Base-by-base conservation (phyloP, 1,139 yeast species). In the Diutina scorzettiae region DNA sequence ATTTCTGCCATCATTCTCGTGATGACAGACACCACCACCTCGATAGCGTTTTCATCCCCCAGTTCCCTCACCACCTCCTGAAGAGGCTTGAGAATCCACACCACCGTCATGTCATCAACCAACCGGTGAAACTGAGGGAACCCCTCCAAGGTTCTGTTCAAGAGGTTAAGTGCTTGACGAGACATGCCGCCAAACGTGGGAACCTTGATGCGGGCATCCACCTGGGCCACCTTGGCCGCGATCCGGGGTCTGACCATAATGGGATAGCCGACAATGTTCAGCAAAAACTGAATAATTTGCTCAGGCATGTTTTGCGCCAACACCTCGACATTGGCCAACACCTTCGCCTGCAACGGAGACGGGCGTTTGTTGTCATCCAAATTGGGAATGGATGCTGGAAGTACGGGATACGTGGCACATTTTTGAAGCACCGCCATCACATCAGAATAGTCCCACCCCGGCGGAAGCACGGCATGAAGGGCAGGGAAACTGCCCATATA, bases 181-280 rank as follows among this genome's bases (percentile, higher is more conserved):
- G 91, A 73, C 2, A 81, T 60, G 0, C 86, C 77, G 31, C 78
- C 69, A 53, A 81, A 86, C 0, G 86, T 71, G 1, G 95, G 91
- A 24, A 74, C 64, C 45, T 75, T 76, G 9, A 63, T 58, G 42
- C 57, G 62, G 20, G 56, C 53, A 29, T 55, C 55, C 43, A 56
- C 44, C 43, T 37, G 58, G 58, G 48, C 55, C 41, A 58, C 54
- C 50, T 57, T 63, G 44, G 52, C 64, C 48, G 53, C 67, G 41
- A 81, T 81, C 45, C 79, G 60, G 17, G 64, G 66, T 46, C 81
- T 62, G 0, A 78, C 71, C 3, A 76, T 77, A 53, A 74, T 78
- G 4, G 87, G 86, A 43, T 79, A 63, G 1, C 71, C 62, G 2
- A 72, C 56, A 41, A 80, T 65, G 14, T 68, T 62, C 33, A 76